phyloP scores from a whole-genome alignment of 2,329 filamentous ascomycete species.

The Botryotinia globosa region DNA sequence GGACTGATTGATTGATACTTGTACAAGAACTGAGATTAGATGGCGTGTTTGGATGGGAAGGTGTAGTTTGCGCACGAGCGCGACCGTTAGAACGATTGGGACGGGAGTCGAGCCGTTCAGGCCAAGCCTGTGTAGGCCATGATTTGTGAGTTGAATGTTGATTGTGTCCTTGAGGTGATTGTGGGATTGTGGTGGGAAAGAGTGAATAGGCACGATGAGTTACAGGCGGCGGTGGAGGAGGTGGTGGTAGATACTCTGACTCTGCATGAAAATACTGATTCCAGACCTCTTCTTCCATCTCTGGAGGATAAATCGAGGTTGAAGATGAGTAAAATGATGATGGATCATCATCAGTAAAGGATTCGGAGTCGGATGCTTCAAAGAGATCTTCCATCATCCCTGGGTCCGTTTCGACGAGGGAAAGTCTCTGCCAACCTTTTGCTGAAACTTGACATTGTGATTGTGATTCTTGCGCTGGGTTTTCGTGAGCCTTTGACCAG shows the following conservation, averaged over 20 bases:
- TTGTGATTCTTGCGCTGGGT: neutral
- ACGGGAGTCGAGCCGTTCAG: conserved; percentile 18
- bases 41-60: conserved; percentile 3
- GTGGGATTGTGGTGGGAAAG: conserved; percentile 3
- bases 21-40: conserved; percentile 2
- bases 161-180: neutral
- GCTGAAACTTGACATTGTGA: neutral
- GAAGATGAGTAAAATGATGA: conserved; percentile 16
- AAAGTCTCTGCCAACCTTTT: conserved; percentile 14
- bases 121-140: conserved; percentile 14
- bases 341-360: conserved; percentile 10
- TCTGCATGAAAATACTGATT: conserved; percentile 16
- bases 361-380: neutral
- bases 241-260: neutral
- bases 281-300: conserved; percentile 19
- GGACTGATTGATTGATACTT: neutral
- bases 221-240: neutral
- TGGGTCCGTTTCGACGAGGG: conserved; percentile 14
- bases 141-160: conserved; percentile 19
- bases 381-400: conserved; percentile 20
- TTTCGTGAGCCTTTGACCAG: neutral
- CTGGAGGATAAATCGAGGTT: conserved; percentile 11
- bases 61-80: conserved; percentile 13
- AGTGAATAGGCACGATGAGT: conserved; percentile 12
- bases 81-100: conserved; percentile 2